Evolutionary conservation across 345 rosid genomes (phyloP).

Genomic region (Eutrema heterophyllum): DNA sequence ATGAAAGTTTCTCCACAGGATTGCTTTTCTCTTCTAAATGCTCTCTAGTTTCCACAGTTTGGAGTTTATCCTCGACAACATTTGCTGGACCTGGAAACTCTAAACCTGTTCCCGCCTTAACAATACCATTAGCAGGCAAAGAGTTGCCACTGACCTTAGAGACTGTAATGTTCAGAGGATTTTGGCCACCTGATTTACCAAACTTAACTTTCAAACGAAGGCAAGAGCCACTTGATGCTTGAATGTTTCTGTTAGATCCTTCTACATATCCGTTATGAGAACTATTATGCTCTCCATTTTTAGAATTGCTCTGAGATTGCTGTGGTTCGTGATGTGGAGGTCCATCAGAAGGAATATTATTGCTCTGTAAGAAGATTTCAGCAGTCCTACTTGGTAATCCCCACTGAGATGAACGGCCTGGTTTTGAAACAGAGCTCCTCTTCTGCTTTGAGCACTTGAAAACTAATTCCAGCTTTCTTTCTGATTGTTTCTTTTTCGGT

Average conservation of each 20-base stretch:
- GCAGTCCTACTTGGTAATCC: conserved; percentile 51
- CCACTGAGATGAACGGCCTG: conserved; percentile 70
- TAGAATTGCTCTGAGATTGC: conserved; percentile 36
- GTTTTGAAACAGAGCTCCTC: conserved; percentile 66
- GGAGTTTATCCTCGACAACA: conserved; percentile 32
- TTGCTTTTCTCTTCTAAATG: conserved; percentile 27
- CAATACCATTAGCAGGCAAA: conserved; percentile 29
- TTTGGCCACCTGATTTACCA: conserved; percentile 52
- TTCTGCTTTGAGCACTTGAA: conserved; percentile 49
- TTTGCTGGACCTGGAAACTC: conserved; percentile 28
- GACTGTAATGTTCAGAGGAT: conserved; percentile 33
- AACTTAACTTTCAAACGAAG: conserved; percentile 79
- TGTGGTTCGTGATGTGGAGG: conserved; percentile 31
- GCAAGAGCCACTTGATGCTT: conserved; percentile 39
- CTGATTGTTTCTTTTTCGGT: conserved; percentile 31
- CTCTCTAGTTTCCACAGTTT: conserved; percentile 26
- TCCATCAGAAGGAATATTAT: conserved; percentile 37
- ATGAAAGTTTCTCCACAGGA: conserved; percentile 25
- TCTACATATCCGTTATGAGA: conserved; percentile 27
- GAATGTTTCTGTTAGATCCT: conserved; percentile 34
- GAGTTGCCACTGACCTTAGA: conserved; percentile 38
- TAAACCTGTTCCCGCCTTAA: conserved; percentile 25
- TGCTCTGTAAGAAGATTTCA: conserved; percentile 37
- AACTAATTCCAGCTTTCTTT: conserved; percentile 33
- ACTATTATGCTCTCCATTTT: conserved; percentile 35